These are phyloP conservation scores for Circinella umbellata DNA, from an alignment of 371 early-diverging fungal genomes.

Conservation along the genomic window DNA sequence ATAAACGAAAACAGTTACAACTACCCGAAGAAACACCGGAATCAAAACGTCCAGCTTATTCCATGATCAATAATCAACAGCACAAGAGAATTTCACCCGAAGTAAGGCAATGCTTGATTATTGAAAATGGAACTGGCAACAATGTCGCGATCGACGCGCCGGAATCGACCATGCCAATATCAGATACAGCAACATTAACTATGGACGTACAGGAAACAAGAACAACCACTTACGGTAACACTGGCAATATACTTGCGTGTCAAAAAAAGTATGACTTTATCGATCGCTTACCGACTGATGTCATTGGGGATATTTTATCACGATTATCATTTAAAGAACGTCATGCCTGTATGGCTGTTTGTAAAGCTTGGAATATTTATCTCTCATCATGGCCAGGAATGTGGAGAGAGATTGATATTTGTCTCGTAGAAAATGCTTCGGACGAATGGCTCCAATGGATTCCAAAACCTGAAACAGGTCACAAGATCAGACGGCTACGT, in stretches of 20 bases:
- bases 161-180: not conserved
- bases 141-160: conserved; percentile 4
- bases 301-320: conserved; percentile 6
- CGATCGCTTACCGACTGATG: not conserved
- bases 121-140: not conserved
- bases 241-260: not conserved
- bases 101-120: not conserved
- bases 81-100: not conserved
- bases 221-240: not conserved
- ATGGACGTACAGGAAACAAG: not conserved
- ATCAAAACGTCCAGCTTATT: not conserved
- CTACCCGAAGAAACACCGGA: not conserved
- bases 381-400: conserved; percentile 10
- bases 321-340: conserved; percentile 8
- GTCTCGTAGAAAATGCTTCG: not conserved
- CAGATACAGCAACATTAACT: not conserved
- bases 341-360: not conserved
- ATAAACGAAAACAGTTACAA: not conserved
- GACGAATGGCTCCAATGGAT: conserved; percentile 12
- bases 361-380: conserved; percentile 4
- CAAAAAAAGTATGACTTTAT: conserved; percentile 4
- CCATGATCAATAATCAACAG: not conserved
- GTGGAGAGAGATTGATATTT: conserved; percentile 10
- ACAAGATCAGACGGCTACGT: conserved; percentile 1
- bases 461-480: conserved; percentile 12